Evolutionary conservation across 352 stramenopile species (phyloP).

Genomic region (Globisporangium radiosum): DNA sequence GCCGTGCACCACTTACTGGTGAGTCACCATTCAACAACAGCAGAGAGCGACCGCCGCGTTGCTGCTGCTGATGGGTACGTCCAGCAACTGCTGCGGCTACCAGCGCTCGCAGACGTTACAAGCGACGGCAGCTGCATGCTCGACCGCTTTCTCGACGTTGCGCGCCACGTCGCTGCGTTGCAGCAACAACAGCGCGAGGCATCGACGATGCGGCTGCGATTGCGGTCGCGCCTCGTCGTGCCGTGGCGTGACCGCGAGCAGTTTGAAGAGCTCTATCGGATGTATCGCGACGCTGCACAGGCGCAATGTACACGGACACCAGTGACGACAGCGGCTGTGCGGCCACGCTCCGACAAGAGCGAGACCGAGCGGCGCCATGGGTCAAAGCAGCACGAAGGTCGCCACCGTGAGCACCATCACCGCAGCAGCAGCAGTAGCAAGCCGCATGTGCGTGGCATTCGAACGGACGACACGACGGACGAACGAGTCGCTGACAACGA

Average conservation of each 20-base stretch:
- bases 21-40: constrained; percentile 8
- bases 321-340: no score
- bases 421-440: constrained; percentile 2
- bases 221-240: constrained; percentile 39
- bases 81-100: constrained; percentile 40
- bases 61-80: constrained; percentile 38
- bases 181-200: constrained; percentile 24
- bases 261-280: constrained; percentile 49
- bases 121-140: constrained; percentile 54
- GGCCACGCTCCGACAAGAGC: background rate
- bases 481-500: constrained; percentile 3
- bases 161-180: constrained; percentile 25
- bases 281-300: constrained; percentile 33
- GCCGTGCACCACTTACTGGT: constrained; percentile 21
- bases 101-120: constrained; percentile 45
- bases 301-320: constrained; percentile 1
- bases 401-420: constrained; percentile 16
- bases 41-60: constrained; percentile 34
- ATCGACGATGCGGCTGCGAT: constrained; percentile 38
- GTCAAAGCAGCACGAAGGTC: background rate
- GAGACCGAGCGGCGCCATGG: constrained; percentile 6
- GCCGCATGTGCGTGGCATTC: background rate
- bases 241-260: constrained; percentile 39
- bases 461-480: no score
- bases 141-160: constrained; percentile 63